Evolutionary conservation across 2,329 filamentous ascomycete species (phyloP).

Genomic region (Fusarium cicatricum): DNA sequence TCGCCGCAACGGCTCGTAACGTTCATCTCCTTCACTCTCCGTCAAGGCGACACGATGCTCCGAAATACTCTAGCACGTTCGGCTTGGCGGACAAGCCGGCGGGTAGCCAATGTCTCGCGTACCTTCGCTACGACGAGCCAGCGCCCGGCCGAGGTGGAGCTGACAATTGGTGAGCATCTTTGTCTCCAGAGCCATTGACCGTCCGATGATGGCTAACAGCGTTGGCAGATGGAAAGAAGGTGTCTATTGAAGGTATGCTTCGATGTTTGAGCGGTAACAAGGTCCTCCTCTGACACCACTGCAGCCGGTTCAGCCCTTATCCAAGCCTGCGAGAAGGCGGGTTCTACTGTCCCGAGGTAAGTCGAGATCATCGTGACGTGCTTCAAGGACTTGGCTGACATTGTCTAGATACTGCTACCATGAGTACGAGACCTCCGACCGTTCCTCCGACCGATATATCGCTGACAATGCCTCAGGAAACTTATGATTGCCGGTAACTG

Average conservation of each 20-base stretch:
- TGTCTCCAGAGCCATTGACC: constrained; percentile 44
- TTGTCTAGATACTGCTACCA: constrained; percentile 91
- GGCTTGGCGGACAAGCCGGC: constrained; percentile 71
- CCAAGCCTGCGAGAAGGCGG: constrained; percentile 98
- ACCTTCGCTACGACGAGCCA: constrained; percentile 82
- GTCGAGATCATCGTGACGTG: constrained; percentile 38
- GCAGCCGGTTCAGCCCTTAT: constrained; percentile 95
- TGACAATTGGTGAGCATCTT: constrained; percentile 80
- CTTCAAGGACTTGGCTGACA: constrained; percentile 46
- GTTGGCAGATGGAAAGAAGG: constrained; percentile 88
- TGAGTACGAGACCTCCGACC: constrained; percentile 70
- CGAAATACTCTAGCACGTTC: constrained; percentile 73
- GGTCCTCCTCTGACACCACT: constrained; percentile 49
- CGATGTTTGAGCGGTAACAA: constrained; percentile 23
- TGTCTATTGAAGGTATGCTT: constrained; percentile 89
- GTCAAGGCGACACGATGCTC: constrained; percentile 72
- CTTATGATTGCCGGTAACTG: constrained; percentile 99
- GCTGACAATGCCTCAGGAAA: constrained; percentile 72
- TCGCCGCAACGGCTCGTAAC: constrained; percentile 49
- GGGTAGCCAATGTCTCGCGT: constrained; percentile 70
- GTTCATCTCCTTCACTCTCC: constrained; percentile 53
- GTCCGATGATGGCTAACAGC: constrained; percentile 44
- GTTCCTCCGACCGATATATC: constrained; percentile 40
- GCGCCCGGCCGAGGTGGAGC: constrained; percentile 90
- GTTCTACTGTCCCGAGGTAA: constrained; percentile 85